Evolutionary conservation across 139 green algal genomes (phyloP).

Genomic region (Yamagishiella unicocca): DNA sequence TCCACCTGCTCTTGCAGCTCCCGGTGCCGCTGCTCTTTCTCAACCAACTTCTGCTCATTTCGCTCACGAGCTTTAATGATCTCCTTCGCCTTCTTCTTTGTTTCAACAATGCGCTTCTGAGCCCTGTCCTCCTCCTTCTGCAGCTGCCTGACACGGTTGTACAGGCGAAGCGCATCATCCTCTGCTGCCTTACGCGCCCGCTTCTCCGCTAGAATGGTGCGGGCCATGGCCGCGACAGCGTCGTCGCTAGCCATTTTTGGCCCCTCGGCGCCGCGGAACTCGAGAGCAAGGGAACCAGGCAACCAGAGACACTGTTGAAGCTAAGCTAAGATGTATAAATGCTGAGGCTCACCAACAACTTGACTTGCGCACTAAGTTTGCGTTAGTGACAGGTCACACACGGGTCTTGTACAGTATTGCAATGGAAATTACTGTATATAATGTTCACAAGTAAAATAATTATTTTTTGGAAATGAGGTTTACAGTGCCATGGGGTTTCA

Average conservation of each 20-base stretch:
- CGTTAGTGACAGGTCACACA: too few relatives aligned
- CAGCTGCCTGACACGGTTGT: slow-evolving; percentile 80
- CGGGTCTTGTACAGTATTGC: too few relatives aligned
- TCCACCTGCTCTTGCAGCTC: slow-evolving; percentile 66
- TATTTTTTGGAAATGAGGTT: too few relatives aligned
- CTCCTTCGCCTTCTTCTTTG: slow-evolving; percentile 71
- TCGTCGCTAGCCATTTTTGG: slow-evolving; percentile 38
- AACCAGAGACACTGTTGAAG: too few relatives aligned
- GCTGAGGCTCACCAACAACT: too few relatives aligned
- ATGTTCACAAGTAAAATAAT: too few relatives aligned
- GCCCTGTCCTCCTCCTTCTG: slow-evolving; percentile 81
- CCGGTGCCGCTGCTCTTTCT: slow-evolving; percentile 65
- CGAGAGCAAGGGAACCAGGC: too few relatives aligned
- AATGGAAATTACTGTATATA: too few relatives aligned
- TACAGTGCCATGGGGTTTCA: too few relatives aligned
- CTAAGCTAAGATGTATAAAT: too few relatives aligned
- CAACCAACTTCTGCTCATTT: slow-evolving; percentile 65
- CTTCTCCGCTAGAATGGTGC: slow-evolving; percentile 60
- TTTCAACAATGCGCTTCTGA: slow-evolving; percentile 74
- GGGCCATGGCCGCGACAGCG: slow-evolving; percentile 24
- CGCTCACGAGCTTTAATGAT: slow-evolving; percentile 67
- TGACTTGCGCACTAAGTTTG: too few relatives aligned
- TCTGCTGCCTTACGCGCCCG: slow-evolving; percentile 64
- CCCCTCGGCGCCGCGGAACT: background rate
- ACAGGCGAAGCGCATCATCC: slow-evolving; percentile 76